Evolutionary conservation across 2,329 filamentous ascomycete species (phyloP).

Genomic region (Epichloe coenophiala): DNA sequence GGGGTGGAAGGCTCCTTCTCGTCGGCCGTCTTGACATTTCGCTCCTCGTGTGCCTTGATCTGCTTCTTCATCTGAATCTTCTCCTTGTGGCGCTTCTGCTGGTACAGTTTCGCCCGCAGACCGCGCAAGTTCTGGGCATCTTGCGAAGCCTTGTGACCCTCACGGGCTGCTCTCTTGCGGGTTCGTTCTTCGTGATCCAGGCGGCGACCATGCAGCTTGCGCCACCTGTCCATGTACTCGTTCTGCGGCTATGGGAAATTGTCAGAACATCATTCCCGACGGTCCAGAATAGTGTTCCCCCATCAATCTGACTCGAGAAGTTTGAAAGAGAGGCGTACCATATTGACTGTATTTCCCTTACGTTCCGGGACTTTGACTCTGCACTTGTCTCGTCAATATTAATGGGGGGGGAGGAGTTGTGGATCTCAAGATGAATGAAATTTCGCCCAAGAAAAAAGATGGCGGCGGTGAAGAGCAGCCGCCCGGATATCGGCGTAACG

Average conservation of each 20-base stretch:
- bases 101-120: slow-evolving; percentile 81
- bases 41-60: slow-evolving; percentile 90
- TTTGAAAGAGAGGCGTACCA: slow-evolving; percentile 1
- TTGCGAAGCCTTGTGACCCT: slow-evolving; percentile 75
- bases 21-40: slow-evolving; percentile 81
- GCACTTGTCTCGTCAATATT: not conserved
- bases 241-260: slow-evolving; percentile 54
- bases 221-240: slow-evolving; percentile 64
- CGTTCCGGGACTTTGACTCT: not conserved
- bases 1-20: slow-evolving; percentile 69
- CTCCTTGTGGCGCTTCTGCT: slow-evolving; percentile 87
- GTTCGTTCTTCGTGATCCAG: slow-evolving; percentile 76
- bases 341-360: slow-evolving; percentile 1
- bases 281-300: not conserved
- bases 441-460: slow-evolving; percentile 5
- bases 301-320: no score
- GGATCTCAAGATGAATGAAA: slow-evolving; percentile 4
- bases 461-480: not conserved
- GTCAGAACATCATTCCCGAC: not conserved
- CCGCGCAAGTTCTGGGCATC: slow-evolving; percentile 90
- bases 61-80: slow-evolving; percentile 97
- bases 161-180: slow-evolving; percentile 77
- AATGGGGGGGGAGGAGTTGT: not conserved
- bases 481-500: no score
- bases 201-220: slow-evolving; percentile 36